Conservation (phyloP, 371 early-diverging fungal genomes). For the Circinella minor region DNA sequence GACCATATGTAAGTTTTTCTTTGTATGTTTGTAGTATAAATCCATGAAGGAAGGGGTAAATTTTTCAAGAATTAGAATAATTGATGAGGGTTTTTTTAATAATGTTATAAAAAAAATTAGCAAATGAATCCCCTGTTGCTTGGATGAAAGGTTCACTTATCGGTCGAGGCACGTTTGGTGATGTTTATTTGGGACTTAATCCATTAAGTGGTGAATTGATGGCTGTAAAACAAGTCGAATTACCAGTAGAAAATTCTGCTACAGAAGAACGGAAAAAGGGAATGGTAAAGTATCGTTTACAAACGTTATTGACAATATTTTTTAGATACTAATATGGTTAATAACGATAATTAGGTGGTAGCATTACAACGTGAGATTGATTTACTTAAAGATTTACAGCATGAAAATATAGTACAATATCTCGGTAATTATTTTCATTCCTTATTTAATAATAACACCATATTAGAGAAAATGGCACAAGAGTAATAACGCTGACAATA, state of each 20-base stretch:
- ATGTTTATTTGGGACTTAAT: conserved; percentile 93
- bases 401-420: conserved; percentile 95
- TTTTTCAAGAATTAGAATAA: too few species aligned
- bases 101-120: neutral
- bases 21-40: neutral
- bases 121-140: conserved; percentile 27
- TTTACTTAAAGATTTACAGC: conserved; percentile 86
- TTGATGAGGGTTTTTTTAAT: neutral
- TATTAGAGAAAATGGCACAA: neutral
- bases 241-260: conserved; percentile 74
- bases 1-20: conserved; percentile 8
- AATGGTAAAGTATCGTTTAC: conserved; percentile 37
- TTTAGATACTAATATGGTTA: too few species aligned
- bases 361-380: conserved; percentile 90
- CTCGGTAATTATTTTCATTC: conserved; percentile 57
- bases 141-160: conserved; percentile 94
- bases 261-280: conserved; percentile 69
- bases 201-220: conserved; percentile 85
- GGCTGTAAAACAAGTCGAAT: conserved; percentile 98
- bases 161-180: conserved; percentile 97
- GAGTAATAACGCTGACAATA: neutral
- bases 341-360: conserved; percentile 52
- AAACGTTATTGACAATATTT: too few species aligned
- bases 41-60: too few species aligned
- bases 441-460: too few species aligned